phyloP scores from a whole-genome alignment of 768 basidiomycete genomes.

The Lyophyllum decastes region DNA sequence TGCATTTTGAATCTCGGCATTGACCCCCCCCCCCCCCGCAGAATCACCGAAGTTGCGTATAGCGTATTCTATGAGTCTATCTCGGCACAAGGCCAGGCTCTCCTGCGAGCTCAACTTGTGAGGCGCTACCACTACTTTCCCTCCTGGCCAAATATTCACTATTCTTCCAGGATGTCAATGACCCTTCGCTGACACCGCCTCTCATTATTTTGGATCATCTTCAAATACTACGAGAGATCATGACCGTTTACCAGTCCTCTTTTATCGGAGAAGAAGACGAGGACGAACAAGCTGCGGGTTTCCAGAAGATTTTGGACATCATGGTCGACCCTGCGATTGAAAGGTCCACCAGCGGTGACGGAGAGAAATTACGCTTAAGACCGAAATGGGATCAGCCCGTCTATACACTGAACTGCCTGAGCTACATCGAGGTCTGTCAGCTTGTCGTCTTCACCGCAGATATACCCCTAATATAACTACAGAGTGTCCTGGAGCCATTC shows the following conservation, averaged over 20 bases:
- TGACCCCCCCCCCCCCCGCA: conserved; percentile 27
- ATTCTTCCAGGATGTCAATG: conserved; percentile 57
- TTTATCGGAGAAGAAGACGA: conserved; percentile 66
- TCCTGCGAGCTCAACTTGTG: conserved; percentile 57
- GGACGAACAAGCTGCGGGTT: conserved; percentile 42
- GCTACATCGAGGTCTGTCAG: conserved; percentile 71
- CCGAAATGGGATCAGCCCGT: conserved; percentile 80
- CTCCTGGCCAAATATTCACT: conserved; percentile 19
- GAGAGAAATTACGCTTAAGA: conserved; percentile 56
- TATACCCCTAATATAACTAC: conserved; percentile 2
- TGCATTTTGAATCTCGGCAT: neutral
- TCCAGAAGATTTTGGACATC: conserved; percentile 76
- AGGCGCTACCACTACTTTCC: conserved; percentile 13
- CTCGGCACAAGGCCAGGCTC: conserved; percentile 75
- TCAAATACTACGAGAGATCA: conserved; percentile 85
- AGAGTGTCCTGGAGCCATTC: conserved; percentile 70
- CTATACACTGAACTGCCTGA: conserved; percentile 85
- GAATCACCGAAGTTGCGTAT: conserved; percentile 80
- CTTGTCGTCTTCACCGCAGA: neutral
- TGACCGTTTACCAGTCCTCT: conserved; percentile 87
- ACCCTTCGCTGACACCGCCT: conserved; percentile 73
- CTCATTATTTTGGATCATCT: conserved; percentile 78
- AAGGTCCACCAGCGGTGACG: conserved; percentile 69
- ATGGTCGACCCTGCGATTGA: conserved; percentile 84
- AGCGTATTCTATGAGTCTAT: conserved; percentile 88